Base-by-base conservation (phyloP, 805 yeast genomes). In the Suhomyces sp. region DNA sequence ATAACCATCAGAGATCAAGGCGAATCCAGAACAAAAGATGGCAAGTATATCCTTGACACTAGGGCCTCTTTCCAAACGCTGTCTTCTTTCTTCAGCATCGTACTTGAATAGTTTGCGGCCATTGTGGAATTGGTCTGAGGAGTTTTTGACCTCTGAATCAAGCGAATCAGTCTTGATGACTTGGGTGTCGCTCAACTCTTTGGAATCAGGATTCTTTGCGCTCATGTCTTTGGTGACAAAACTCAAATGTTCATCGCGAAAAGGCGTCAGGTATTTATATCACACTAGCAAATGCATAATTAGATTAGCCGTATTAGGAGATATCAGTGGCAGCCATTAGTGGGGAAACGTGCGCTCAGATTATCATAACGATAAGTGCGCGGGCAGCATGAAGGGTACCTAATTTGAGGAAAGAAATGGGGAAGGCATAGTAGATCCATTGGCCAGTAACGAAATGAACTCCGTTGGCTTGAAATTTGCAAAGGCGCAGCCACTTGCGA, bases 1-100 rank as follows among this genome's bases (percentile, higher is more conserved):
- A 67, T 87, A 87, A 4, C 92, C 92, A 69, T 88, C 94, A 22
- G 88, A 82, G 60, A 86, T 81, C 63, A 88, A 76, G 0, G 92
- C 94, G 57, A 82, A 85, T 12, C 94, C 93, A 23, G 91, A 76
- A 68, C 88, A 82, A 45, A 84, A 62, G 55, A 87, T 82, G 51
- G 84, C 68, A 48, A 75, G 59, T 27, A 71, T 54, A 51, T 74
- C 77, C 24, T 61, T 67, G 36, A 56, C 26, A 35, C 57, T 59
- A 19, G 66, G 65, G 0, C 69, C 69, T 5, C 59, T 60, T 15
- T 46, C 58, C 41, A 68, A 65, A 44, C 79, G 63, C 13, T 57
- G 53, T 35, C 52, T 54, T 59, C 79, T 67, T 27, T 55, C 63
- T 12, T 66, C 75, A 10, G 60, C 63, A 52, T 74, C 72, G 57